phyloP scores from a whole-genome alignment of 1,284 basidiomycete genomes.

The Trichosporon sp. region DNA sequence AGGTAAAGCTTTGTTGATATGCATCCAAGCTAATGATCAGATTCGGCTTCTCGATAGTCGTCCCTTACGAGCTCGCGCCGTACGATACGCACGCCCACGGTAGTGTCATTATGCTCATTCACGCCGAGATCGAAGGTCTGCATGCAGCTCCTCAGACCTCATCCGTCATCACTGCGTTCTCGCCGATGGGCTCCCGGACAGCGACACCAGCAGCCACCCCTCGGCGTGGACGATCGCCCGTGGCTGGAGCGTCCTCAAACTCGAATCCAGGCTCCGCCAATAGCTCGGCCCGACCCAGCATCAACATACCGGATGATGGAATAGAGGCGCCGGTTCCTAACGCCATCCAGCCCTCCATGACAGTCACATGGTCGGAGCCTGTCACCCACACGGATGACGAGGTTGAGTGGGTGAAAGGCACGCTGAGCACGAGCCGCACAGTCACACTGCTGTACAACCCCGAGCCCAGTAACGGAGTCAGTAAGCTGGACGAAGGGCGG shows the following conservation, averaged over 20 bases:
- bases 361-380: slow-evolving; percentile 18
- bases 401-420: slow-evolving; percentile 26
- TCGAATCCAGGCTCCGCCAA: neutral
- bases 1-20: slow-evolving; percentile 12
- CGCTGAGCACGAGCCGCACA: slow-evolving; percentile 12
- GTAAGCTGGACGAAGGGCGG: slow-evolving; percentile 17
- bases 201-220: neutral
- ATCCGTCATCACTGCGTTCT: neutral
- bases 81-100: slow-evolving; percentile 26
- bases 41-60: slow-evolving; percentile 28
- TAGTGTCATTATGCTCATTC: slow-evolving; percentile 16
- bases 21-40: slow-evolving; percentile 5
- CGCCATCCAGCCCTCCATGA: slow-evolving; percentile 11
- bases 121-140: slow-evolving; percentile 25
- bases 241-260: neutral
- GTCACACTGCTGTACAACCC: slow-evolving; percentile 30
- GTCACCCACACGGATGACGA: slow-evolving; percentile 10
- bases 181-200: neutral
- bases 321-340: slow-evolving; percentile 3
- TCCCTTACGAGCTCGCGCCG: slow-evolving; percentile 25
- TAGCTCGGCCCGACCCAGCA: neutral
- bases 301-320: neutral
- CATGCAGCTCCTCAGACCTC: neutral
- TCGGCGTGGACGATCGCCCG: slow-evolving; percentile 3
- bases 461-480: slow-evolving; percentile 22